Conservation (phyloP, 2,329 filamentous ascomycete species). For the Grosmannia clavigera region DNA sequence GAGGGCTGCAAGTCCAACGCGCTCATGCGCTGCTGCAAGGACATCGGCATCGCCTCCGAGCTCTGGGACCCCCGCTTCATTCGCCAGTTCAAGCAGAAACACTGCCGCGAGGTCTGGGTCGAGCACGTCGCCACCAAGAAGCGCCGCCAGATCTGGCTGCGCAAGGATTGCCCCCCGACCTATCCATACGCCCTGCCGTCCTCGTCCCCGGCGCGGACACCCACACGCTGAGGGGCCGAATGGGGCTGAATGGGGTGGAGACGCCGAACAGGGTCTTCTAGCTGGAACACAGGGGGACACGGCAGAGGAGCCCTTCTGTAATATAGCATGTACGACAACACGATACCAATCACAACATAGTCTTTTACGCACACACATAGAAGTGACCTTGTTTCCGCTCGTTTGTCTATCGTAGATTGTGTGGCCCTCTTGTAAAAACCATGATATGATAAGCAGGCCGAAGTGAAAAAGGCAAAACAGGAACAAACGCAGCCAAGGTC, state of each 20-base stretch:
- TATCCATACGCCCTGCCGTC: constrained; percentile 37
- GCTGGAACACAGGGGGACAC: no score
- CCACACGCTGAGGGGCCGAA: not conserved
- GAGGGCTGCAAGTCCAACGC: constrained; percentile 98
- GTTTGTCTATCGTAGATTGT: no score
- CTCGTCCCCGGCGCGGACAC: not conserved
- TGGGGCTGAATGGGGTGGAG: not conserved
- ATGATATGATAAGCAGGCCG: no score
- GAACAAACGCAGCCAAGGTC: no score
- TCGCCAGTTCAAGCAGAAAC: constrained; percentile 61
- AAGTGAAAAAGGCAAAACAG: no score
- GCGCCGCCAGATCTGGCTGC: constrained; percentile 74
- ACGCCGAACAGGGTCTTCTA: not conserved
- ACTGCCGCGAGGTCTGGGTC: constrained; percentile 73
- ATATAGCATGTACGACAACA: not conserved
- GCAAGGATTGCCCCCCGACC: constrained; percentile 65
- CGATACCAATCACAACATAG: not conserved
- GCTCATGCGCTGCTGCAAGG: constrained; percentile 96
- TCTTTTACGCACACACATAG: not conserved
- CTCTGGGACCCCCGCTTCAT: constrained; percentile 95
- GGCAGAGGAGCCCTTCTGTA: no score
- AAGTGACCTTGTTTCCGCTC: no score
- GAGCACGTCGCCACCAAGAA: constrained; percentile 82
- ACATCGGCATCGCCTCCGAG: constrained; percentile 86
- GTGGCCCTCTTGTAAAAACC: no score